Percentiles rank a stretch among this genome's conserved stretches.
Conservation (phyloP, 305 asterid genomes). For the Ilex paraguariensis region DNA sequence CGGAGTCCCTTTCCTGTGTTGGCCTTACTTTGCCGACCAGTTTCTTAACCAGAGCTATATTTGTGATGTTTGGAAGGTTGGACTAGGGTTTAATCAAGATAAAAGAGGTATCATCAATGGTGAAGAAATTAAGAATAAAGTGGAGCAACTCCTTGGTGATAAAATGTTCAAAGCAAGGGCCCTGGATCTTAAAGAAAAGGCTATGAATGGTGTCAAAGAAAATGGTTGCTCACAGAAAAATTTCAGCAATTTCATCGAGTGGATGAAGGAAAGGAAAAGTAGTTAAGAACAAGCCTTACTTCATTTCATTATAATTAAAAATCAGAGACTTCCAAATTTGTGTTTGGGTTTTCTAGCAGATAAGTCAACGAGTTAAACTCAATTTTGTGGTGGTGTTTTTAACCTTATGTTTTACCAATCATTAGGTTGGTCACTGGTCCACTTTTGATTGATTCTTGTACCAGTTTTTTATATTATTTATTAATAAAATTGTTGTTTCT, state of each 20-base stretch:
- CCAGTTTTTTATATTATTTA: too few species aligned
- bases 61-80: conserved; percentile 51
- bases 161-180: conserved; percentile 33
- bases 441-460: too few species aligned
- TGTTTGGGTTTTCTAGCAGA: too few species aligned
- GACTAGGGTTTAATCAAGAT: conserved; percentile 39
- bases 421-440: too few species aligned
- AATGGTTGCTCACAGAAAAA: conserved; percentile 40
- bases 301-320: too few species aligned
- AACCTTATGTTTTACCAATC: too few species aligned
- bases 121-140: conserved; percentile 40
- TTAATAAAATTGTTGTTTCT: too few species aligned
- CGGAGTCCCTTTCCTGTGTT: conserved; percentile 58
- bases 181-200: conserved; percentile 30
- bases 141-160: conserved; percentile 30
- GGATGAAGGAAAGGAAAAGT: conserved; percentile 42
- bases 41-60: conserved; percentile 41
- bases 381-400: too few species aligned
- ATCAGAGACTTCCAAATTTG: too few species aligned
- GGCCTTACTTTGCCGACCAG: conserved; percentile 78
- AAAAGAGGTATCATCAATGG: conserved; percentile 32
- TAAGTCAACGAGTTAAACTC: too few species aligned
- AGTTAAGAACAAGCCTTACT: too few species aligned
- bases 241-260: conserved; percentile 28
- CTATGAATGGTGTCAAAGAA: conserved; percentile 19